phyloP scores from a whole-genome alignment of 2,329 filamentous ascomycete species.

The Aspergillus puulaauensis region DNA sequence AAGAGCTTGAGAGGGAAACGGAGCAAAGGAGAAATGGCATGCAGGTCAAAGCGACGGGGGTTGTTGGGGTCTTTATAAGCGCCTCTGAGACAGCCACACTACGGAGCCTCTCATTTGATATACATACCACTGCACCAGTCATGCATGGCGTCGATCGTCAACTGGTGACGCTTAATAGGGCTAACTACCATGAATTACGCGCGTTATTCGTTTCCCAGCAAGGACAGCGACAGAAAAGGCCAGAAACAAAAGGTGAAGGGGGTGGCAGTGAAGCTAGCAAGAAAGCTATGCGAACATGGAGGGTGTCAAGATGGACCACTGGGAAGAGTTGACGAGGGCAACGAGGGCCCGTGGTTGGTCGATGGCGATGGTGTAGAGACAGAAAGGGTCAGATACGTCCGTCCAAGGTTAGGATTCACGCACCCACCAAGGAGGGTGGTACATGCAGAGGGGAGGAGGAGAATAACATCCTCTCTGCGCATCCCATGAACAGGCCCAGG shows the following conservation, averaged over 20 bases:
- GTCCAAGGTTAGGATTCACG: not conserved
- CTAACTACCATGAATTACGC: conserved; percentile 28
- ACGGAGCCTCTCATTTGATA: conserved; percentile 46
- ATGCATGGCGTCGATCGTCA: conserved; percentile 47
- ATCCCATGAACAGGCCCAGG: conserved; percentile 27
- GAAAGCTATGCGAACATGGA: conserved; percentile 14
- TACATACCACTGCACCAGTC: conserved; percentile 41
- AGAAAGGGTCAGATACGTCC: conserved; percentile 4
- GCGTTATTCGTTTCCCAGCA: conserved; percentile 16
- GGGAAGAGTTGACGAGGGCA: conserved; percentile 6
- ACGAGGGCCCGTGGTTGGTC: conserved; percentile 10
- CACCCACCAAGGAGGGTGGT: conserved; percentile 22
- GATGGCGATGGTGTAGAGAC: conserved; percentile 8
- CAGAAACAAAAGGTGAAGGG: conserved; percentile 25
- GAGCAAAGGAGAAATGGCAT: conserved; percentile 12
- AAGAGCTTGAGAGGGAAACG: conserved; percentile 2
- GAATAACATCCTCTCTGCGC: conserved; percentile 16
- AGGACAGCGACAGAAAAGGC: conserved; percentile 18
- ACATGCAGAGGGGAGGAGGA: conserved; percentile 25
- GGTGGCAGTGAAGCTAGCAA: conserved; percentile 16
- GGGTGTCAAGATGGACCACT: conserved; percentile 12
- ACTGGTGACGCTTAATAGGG: conserved; percentile 38
- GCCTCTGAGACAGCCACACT: conserved; percentile 31
- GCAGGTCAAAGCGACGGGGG: conserved; percentile 24
- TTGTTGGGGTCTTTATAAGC: conserved; percentile 33